Conservation (phyloP, 192 early-diverging fungal species). For the Coemansia sp. region DNA sequence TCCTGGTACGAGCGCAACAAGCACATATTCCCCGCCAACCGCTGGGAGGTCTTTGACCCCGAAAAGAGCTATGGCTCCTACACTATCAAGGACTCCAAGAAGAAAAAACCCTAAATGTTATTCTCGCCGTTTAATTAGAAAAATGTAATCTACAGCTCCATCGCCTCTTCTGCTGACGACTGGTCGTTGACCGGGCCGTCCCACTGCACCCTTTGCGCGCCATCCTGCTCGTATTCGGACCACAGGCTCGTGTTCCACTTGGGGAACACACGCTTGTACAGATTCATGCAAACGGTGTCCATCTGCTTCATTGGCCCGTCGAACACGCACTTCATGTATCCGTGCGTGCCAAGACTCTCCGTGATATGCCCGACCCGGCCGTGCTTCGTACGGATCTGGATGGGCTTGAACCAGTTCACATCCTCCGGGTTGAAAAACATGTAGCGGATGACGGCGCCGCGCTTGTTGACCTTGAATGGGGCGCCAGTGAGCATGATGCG, state of each 20-base stretch:
- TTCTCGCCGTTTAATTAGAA: no score
- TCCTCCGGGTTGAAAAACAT: slow-evolving; percentile 98
- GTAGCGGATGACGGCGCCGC: slow-evolving; percentile 88
- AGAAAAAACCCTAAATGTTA: not conserved
- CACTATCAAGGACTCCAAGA: slow-evolving; percentile 39
- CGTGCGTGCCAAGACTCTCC: slow-evolving; percentile 95
- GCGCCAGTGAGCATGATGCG: slow-evolving; percentile 93
- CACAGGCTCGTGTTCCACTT: slow-evolving; percentile 83
- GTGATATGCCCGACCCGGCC: slow-evolving; percentile 91
- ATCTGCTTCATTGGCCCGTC: slow-evolving; percentile 87
- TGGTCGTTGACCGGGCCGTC: slow-evolving; percentile 12
- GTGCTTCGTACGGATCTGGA: slow-evolving; percentile 89
- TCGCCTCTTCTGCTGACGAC: slow-evolving; percentile 8
- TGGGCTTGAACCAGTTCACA: slow-evolving; percentile 93
- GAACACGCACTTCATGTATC: slow-evolving; percentile 95
- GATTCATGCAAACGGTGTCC: slow-evolving; percentile 94
- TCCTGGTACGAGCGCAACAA: slow-evolving; percentile 94
- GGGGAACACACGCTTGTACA: slow-evolving; percentile 97
- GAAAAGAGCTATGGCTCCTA: slow-evolving; percentile 65
- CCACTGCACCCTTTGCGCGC: slow-evolving; percentile 30
- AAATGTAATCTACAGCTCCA: slow-evolving; percentile 28
- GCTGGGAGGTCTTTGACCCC: slow-evolving; percentile 93
- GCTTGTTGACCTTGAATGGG: slow-evolving; percentile 93
- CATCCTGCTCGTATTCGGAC: slow-evolving; percentile 39
- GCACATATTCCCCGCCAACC: slow-evolving; percentile 92